Percentiles rank a stretch among this genome's conserved stretches.
These are phyloP conservation scores for Sarocladiaceae sp. DNA, from an alignment of 2,329 filamentous ascomycete species.

Conservation along the genomic window DNA sequence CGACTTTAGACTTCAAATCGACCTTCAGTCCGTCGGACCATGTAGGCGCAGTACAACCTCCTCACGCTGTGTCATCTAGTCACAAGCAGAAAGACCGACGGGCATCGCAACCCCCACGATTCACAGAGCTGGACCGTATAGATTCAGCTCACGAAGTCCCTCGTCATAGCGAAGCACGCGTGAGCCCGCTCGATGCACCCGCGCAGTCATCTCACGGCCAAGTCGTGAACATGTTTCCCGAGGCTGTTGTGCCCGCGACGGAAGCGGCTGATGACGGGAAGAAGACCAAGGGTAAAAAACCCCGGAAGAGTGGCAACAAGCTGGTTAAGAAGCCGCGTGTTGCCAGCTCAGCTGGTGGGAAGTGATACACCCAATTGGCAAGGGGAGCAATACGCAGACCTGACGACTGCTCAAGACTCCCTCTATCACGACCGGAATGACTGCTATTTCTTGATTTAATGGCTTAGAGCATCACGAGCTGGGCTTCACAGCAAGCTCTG, in stretches of 20 bases:
- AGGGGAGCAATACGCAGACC: too few species aligned
- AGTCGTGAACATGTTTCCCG: conserved; percentile 13
- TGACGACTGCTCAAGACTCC: too few species aligned
- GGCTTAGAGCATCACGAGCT: too few species aligned
- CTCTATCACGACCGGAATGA: too few species aligned
- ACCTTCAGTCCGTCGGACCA: neutral
- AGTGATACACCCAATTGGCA: neutral
- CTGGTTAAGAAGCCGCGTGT: conserved; percentile 27
- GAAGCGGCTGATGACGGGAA: conserved; percentile 5
- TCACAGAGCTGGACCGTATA: neutral
- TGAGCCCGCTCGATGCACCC: neutral
- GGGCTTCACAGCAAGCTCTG: too few species aligned
- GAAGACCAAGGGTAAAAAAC: conserved; percentile 10
- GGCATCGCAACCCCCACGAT: neutral
- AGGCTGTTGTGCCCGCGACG: conserved; percentile 9
- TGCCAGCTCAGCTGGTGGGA: conserved; percentile 18
- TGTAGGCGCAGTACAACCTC: neutral
- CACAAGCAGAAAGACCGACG: neutral
- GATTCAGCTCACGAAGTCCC: neutral
- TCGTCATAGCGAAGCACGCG: neutral
- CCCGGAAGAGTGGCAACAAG: conserved; percentile 17
- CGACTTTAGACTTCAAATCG: neutral
- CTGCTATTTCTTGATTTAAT: too few species aligned
- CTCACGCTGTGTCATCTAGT: neutral
- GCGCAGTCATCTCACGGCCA: conserved; percentile 8